Evolutionary conservation across 768 basidiomycete genomes (phyloP), one percentile per base, ranked within the genome.

Genomic region (Leccinum ochraceum): DNA sequence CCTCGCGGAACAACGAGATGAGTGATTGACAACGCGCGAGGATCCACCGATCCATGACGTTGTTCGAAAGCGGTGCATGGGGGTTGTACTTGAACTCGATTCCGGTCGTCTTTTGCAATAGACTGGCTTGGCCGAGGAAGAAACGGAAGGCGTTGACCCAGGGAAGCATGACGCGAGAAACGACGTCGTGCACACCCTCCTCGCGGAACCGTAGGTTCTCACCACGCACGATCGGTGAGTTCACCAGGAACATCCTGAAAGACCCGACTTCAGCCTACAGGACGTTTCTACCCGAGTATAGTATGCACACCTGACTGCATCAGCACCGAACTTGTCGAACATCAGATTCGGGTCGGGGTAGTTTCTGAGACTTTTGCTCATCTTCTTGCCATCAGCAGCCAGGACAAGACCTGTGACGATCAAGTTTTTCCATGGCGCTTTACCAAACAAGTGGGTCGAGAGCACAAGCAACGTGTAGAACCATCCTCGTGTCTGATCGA

Each of bases 91-190:
- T 79, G 79, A 98, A 98, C 53, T 87, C 84, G 61, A 85, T 77
- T 4, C 87, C 87, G 9, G 83, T 82, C 22, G 84, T 85, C 73
- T 96, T 96, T 75, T 94, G 89, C 67, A 94, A 80, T 26, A 98
- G 79, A 4, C 87, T 88, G 37, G 86, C 92, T 72, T 98, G 95
- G n/a, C 93, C 94, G 53, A 98, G 81, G 86, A 98, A 97, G 85
- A 99, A 99, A 58, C 95, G 93, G 87, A 95, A 95, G 49, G 95
- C 92, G 74, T 98, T 99, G 72, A 98, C 85, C 95, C 97, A 98
- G 5, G 96, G 96, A 11, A 98, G 82, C 62, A 99, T 87, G 36
- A 98, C 97, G n/a, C 92, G 90, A 48, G 94, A 92, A 65, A 98
- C 82, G 66, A 98, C 95, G 67, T 98, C 96, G 65, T 93, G 90